Evolutionary conservation across 148 eudicot species (phyloP), one percentile per base, ranked within the genome.

Genomic region (Rhododendron vialii): DNA sequence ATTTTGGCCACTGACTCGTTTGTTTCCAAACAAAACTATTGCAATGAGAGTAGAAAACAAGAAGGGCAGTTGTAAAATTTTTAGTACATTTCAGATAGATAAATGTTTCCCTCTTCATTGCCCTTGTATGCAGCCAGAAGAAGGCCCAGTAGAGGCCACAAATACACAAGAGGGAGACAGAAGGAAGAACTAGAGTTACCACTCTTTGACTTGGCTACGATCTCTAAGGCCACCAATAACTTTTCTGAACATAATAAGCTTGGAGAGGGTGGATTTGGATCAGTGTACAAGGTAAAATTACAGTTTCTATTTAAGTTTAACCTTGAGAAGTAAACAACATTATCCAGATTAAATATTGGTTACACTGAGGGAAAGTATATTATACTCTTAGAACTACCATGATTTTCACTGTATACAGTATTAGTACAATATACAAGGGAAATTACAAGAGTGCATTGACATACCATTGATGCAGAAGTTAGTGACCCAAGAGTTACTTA

Each of bases 211-310:
- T 67, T 86, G 12, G 55, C 81, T n/a, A 83, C 81, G 2, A 65
- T 88, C 38, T 81, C 41, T n/a, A 35, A 50, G 41, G 84, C 86
- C 11, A 88, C 88, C 17, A 20, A 83, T 65, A 73, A 78, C 61
- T 88, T 88, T 36, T 86, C 88, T 2, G 7, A 1, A 7, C 4
- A 53, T 2, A 86, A 83, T 43, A 83, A 57, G 86, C 82, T 86
- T 69, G 90, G 90, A 53, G 84, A 83, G 38, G 90, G 90, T n/a
- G 90, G 90, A n/a, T 88, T 83, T 86, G 90, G 90, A 26, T 57
- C 81, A 0, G 90, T 88, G 5, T 86, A 86, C 65, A 88, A 86
- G 90, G 90, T 88, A 83, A 5, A 47, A 41, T 41, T 76, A 81
- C 36, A 79, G 4, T 22, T 20, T 22, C 55, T 5, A 41, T 3